Evolutionary conservation across 106 monocot genomes (phyloP), one percentile per base, ranked within the genome.

Genomic region (Dendrobium huoshanense): DNA sequence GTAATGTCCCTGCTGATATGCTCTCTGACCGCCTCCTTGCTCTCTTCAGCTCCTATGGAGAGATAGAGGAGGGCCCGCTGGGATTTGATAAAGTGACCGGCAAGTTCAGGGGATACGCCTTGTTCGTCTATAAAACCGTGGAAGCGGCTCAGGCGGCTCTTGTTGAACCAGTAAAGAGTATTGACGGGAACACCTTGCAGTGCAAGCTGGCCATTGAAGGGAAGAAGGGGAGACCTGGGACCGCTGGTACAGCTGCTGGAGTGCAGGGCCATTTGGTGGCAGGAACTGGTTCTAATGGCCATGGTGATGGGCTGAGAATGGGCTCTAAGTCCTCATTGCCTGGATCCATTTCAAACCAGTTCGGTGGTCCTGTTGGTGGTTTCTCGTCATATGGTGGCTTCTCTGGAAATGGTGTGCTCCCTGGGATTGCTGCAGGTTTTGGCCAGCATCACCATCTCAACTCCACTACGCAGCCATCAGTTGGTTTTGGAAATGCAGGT

Each of bases 21-120:
- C 79, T 92, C 0, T 75, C 95, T 22, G 98, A 92, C 0, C 82
- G 92, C 20, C 86, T 98, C 31, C 84, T 92, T 16, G 37, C 88
- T 0, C 83, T 87, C 25, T 98, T 98, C 73, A 82, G 89, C 8
- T 74, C 87, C 2, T 98, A 88, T 55, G 98, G 98, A 7, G 95
- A 98, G 88, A 88, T 98, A 7, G 95, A 98, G 84, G 98, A 92
- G 81, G 98, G 98, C 20, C 98, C 98, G 16, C 81, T 98, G 4
- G 98, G 98, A 24, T 1, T 49, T 49, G 76, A 76, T 41, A 78
- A 79, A 67, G 55, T 25, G 4, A 83, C 83, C 0, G 83, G 83
- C 1, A 83, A 83, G 56, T 70, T 83, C 49, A 91, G 87, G 54
- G 98, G 98, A 5, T 98, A 81, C 47, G 89, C 95, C 1, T 79